Evolutionary conservation across 176 grass and related monocot species (phyloP).

Genomic region (Avena eriantha): DNA sequence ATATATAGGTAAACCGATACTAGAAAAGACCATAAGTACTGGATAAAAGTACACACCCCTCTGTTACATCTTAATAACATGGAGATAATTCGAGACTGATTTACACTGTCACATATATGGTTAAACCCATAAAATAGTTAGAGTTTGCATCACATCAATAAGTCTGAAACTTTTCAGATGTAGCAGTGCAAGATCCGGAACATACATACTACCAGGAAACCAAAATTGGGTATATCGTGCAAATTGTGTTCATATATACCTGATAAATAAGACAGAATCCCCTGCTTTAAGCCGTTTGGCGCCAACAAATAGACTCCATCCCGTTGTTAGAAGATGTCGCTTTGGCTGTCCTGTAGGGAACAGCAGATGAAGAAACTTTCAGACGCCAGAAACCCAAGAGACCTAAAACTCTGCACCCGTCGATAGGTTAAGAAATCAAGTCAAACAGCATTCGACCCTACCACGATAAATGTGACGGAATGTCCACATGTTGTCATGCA

Average conservation of each 20-base stretch:
- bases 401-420: conserved; percentile 12
- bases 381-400: conserved; percentile 1
- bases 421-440: conserved; percentile 24
- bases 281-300: conserved; percentile 91
- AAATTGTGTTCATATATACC: conserved; percentile 51
- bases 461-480: conserved; percentile 99
- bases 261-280: conserved; percentile 98
- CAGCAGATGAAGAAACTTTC: conserved; percentile 21
- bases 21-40: background rate
- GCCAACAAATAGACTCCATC: conserved; percentile 99
- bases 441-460: conserved; percentile 55
- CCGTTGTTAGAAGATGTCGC: conserved; percentile 96
- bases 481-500: conserved; percentile 98
- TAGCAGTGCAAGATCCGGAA: background rate
- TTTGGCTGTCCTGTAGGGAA: conserved; percentile 85
- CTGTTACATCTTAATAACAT: background rate
- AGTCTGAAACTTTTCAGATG: background rate
- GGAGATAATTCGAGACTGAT: background rate
- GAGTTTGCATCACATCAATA: background rate
- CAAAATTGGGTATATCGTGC: background rate
- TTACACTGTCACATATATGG: background rate
- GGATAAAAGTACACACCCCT: background rate
- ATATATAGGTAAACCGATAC: background rate
- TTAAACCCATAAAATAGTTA: background rate
- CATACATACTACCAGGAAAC: background rate